Evolutionary conservation across 2,329 filamentous ascomycete genomes (phyloP), one percentile per base, ranked within the genome.

Genomic region (Hymenoscyphus infarciens): DNA sequence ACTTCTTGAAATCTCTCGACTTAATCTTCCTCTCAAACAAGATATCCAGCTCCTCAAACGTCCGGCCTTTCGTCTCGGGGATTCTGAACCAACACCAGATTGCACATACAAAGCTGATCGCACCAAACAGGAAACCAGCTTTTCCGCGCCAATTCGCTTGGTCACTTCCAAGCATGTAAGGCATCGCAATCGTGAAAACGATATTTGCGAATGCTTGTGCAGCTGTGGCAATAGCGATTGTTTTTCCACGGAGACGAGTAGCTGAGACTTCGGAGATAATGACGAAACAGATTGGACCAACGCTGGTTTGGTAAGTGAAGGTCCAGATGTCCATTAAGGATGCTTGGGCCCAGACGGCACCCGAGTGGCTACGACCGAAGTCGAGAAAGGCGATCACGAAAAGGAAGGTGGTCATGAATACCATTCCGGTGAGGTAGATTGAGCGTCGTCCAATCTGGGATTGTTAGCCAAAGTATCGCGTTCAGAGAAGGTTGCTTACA

Each of bases 381-480:
- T 68, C 69, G 5, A 73, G 68, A 38, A 79, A 71, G 62, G 78
- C 79, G 56, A 79, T 82, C 19, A 79, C 75, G 63, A 82, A 67
- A 68, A 87, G 77, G 67, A 87, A 79, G 45, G 72, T 68, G 56
- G 78, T 77, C 75, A 86, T 86, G 75, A 81, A 78, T 22, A 76
- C 71, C 27, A 82, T 81, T 64, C 85, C 85, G 76, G 81, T 86
- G 62, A 87, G 77, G 72, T 87, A 88, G 73, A 88, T 86, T 55
- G 81, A 80, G 57, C 85, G 83, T 59, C 85, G 82, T 70, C 85
- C 84, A 61, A 85, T 83, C 77, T 74, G 77, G 79, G 13, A 77
- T 67, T 2, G 78, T 70, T 31, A 77, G 70, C 66, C 82, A 76
- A 25, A 8, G n/a, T 22, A 74, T 72, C 5, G 5, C 71, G 27